Evolutionary conservation across 2,329 filamentous ascomycete genomes (phyloP).

Genomic region (Sclerotinia minor): DNA sequence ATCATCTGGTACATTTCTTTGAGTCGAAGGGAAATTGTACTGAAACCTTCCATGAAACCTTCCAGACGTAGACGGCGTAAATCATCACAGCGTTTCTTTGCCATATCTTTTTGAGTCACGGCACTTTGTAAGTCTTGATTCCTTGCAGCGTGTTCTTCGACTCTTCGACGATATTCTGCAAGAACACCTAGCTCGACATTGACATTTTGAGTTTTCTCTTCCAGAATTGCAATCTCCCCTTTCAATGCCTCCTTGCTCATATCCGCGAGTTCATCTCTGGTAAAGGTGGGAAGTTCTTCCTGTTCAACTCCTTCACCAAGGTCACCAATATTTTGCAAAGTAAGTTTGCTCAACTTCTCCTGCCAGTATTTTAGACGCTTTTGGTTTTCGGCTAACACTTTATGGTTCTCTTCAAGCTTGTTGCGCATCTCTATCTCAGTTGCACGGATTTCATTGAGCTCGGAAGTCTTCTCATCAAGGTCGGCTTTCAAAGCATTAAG

Average conservation of each 20-base stretch:
- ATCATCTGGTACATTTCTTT: constrained; percentile 99
- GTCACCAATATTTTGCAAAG: constrained; percentile 77
- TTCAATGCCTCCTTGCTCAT: constrained; percentile 67
- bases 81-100: constrained; percentile 91
- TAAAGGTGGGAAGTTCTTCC: constrained; percentile 74
- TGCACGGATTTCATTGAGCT: constrained; percentile 85
- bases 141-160: constrained; percentile 77
- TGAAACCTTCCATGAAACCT: constrained; percentile 98
- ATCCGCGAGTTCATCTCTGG: constrained; percentile 65
- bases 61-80: constrained; percentile 86
- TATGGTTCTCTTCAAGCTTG: constrained; percentile 94
- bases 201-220: constrained; percentile 78
- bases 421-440: constrained; percentile 98
- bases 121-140: constrained; percentile 82
- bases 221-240: constrained; percentile 63
- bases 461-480: constrained; percentile 79
- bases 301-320: constrained; percentile 56
- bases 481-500: constrained; percentile 78
- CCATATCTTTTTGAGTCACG: constrained; percentile 74
- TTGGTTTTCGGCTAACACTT: constrained; percentile 81
- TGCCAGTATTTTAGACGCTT: constrained; percentile 83
- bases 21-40: constrained; percentile 85
- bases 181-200: constrained; percentile 88
- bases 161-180: constrained; percentile 81
- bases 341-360: constrained; percentile 82